Percentiles rank a stretch among this genome's conserved stretches.
Conservation (phyloP, 2,329 filamentous ascomycete genomes). For the Phoma sp. region DNA sequence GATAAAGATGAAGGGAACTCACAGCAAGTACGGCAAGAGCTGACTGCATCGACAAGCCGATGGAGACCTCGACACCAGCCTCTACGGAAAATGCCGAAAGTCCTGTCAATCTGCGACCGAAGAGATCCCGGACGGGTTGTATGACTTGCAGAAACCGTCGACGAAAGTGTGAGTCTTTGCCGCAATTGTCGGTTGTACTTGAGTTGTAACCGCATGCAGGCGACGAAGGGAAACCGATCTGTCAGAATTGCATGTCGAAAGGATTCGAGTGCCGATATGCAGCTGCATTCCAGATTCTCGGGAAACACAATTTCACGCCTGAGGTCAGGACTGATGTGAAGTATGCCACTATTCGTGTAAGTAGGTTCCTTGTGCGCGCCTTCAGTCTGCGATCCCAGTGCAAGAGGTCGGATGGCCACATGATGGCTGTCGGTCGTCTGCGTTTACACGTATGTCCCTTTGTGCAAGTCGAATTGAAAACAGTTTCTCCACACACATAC, state of each 20-base stretch:
- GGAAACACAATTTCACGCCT: conserved; percentile 57
- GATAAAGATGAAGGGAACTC: not conserved
- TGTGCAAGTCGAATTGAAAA: too few species aligned
- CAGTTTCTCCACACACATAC: too few species aligned
- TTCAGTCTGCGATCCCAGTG: not conserved
- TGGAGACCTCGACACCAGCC: conserved; percentile 17
- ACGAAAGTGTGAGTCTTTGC: conserved; percentile 54
- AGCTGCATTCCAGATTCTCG: conserved; percentile 55
- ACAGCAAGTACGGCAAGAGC: not conserved
- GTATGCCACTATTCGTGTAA: conserved; percentile 25
- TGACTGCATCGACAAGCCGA: conserved; percentile 2
- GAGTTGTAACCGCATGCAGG: conserved; percentile 42
- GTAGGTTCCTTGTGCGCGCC: not conserved
- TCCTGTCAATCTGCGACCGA: conserved; percentile 15
- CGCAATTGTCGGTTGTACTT: not conserved
- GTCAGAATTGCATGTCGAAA: conserved; percentile 56
- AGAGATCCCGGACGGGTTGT: conserved; percentile 52
- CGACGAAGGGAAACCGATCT: conserved; percentile 59
- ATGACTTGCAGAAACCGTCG: conserved; percentile 57
- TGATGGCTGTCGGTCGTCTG: too few species aligned
- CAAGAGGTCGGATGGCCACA: too few species aligned
- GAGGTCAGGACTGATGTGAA: conserved; percentile 24
- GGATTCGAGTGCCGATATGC: conserved; percentile 59
- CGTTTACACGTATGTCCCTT: too few species aligned
- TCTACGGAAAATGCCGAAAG: conserved; percentile 10